phyloP scores from a whole-genome alignment of 371 early-diverging fungal species.

The Mucor velutinosus region DNA sequence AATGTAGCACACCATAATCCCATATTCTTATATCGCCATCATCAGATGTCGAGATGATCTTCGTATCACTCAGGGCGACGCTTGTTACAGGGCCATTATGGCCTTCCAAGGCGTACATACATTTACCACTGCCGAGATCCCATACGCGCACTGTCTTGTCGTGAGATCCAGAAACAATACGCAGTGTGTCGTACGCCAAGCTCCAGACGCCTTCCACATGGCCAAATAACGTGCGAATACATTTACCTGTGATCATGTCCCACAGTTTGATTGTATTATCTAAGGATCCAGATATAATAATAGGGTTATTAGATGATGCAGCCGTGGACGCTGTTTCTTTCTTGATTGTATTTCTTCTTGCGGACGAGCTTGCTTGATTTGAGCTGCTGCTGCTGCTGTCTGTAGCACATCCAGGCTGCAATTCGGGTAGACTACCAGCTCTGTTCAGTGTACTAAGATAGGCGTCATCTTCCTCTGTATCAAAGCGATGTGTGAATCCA shows the following conservation, averaged over 20 bases:
- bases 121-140: conserved; percentile 87
- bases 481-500: conserved; percentile 47
- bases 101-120: conserved; percentile 75
- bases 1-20: conserved; percentile 63
- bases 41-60: conserved; percentile 82
- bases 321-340: not conserved
- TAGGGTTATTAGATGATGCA: conserved; percentile 37
- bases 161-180: conserved; percentile 90
- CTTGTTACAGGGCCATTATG: conserved; percentile 74
- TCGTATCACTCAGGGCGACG: conserved; percentile 83
- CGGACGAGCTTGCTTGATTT: not conserved
- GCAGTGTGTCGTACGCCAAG: conserved; percentile 84
- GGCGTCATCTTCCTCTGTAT: conserved; percentile 4
- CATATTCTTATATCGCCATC: conserved; percentile 82
- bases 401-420: conserved; percentile 9
- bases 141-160: conserved; percentile 93
- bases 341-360: not conserved
- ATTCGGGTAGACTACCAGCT: not conserved
- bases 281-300: conserved; percentile 82
- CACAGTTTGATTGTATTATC: conserved; percentile 93
- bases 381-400: not conserved
- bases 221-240: conserved; percentile 85
- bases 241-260: conserved; percentile 78
- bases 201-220: conserved; percentile 94
- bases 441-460: not conserved